Conservation (phyloP, 805 yeast species). For the Candida nitratophila region DNA sequence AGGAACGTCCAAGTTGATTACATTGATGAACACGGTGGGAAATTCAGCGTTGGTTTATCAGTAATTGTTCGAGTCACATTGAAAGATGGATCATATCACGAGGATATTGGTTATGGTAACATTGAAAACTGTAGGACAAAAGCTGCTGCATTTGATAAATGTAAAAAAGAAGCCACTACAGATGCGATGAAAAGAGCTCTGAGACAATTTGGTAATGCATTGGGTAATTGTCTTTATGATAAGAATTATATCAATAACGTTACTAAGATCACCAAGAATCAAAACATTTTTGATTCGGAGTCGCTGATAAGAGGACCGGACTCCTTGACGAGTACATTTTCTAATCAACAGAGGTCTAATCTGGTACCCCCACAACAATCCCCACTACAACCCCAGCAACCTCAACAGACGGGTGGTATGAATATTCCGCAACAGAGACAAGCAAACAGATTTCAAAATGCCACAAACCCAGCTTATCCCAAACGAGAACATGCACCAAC, state of each 20-base stretch:
- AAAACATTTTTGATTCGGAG: slow-evolving; percentile 22
- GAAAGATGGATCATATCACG: slow-evolving; percentile 77
- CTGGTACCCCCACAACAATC: neutral
- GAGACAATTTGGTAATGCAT: slow-evolving; percentile 70
- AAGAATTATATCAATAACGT: slow-evolving; percentile 52
- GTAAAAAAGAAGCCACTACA: slow-evolving; percentile 80
- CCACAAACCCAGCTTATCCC: no score
- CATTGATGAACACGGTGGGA: slow-evolving; percentile 55
- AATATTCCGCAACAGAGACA: neutral
- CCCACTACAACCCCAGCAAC: neutral
- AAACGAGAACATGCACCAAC: no score
- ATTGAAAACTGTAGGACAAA: slow-evolving; percentile 64
- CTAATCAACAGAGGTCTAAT: neutral
- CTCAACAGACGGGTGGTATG: neutral
- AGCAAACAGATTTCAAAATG: neutral
- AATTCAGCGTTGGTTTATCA: slow-evolving; percentile 59
- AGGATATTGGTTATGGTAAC: slow-evolving; percentile 70
- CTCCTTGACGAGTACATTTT: neutral
- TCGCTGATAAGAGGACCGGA: slow-evolving; percentile 21
- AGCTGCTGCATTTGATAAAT: slow-evolving; percentile 71
- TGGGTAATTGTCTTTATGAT: slow-evolving; percentile 83
- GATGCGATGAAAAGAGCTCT: slow-evolving; percentile 77
- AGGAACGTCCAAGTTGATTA: slow-evolving; percentile 61
- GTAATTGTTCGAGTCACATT: slow-evolving; percentile 66
- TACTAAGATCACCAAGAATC: slow-evolving; percentile 32